phyloP scores from a whole-genome alignment of 2,329 filamentous ascomycete genomes.

The Scortechinia acanthostroma region DNA sequence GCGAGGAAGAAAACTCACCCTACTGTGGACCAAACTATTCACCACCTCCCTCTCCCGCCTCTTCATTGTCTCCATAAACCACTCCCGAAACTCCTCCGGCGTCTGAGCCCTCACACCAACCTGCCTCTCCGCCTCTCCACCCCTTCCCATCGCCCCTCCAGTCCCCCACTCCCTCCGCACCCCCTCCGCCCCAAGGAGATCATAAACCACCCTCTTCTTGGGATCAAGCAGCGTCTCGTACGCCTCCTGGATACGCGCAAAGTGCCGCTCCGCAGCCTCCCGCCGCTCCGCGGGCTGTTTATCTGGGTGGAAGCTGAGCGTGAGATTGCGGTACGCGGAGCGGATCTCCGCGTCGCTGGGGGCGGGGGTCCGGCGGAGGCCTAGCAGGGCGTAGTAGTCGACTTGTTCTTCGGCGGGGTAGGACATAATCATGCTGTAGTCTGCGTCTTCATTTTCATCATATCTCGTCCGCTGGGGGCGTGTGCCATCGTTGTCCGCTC shows the following conservation, averaged over 20 bases:
- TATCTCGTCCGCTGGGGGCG: too few species aligned
- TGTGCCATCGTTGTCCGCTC: too few species aligned
- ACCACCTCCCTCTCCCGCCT: slow-evolving; percentile 22
- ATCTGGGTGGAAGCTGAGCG: slow-evolving; percentile 32
- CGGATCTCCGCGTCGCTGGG: slow-evolving; percentile 28
- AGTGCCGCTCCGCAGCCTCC: slow-evolving; percentile 24
- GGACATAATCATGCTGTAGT: too few species aligned
- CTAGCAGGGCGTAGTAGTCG: slow-evolving; percentile 31
- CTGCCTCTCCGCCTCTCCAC: slow-evolving; percentile 16
- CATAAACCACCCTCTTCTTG: slow-evolving; percentile 29
- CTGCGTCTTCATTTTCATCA: too few species aligned
- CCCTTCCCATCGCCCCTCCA: slow-evolving; percentile 18
- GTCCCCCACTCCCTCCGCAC: slow-evolving; percentile 24
- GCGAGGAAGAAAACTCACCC: slow-evolving; percentile 26
- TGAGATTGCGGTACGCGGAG: slow-evolving; percentile 29
- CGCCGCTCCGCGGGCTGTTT: slow-evolving; percentile 27
- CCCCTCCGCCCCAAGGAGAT: slow-evolving; percentile 27
- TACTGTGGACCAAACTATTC: slow-evolving; percentile 22
- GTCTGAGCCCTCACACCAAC: slow-evolving; percentile 10
- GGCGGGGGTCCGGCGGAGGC: slow-evolving; percentile 23
- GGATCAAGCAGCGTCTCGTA: slow-evolving; percentile 29
- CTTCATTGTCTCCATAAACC: slow-evolving; percentile 21
- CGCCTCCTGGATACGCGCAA: slow-evolving; percentile 24
- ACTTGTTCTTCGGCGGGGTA: slow-evolving; percentile 5
- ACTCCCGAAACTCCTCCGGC: slow-evolving; percentile 6